Conservation (phyloP, 2,329 filamentous ascomycete species). For the Aspergillus terreus region DNA sequence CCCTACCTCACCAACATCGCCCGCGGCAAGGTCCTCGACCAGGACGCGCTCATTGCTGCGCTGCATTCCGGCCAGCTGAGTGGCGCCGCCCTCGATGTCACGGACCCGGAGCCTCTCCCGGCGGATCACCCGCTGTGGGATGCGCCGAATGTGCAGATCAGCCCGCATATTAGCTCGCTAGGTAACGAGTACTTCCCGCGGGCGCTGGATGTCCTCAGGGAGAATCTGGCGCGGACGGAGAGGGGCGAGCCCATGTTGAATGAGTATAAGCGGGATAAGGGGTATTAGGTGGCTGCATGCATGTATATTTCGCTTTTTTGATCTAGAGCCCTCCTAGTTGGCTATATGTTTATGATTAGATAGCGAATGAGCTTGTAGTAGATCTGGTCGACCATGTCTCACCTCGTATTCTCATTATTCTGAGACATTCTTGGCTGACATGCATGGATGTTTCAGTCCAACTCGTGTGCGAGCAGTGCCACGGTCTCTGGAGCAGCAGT, state of each 20-base stretch:
- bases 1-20: constrained; percentile 70
- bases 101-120: constrained; percentile 74
- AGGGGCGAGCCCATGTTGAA: constrained; percentile 58
- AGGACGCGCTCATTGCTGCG: constrained; percentile 60
- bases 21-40: constrained; percentile 61
- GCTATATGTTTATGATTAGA: too few species aligned
- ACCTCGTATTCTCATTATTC: too few species aligned
- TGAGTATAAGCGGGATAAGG: constrained; percentile 56
- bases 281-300: constrained; percentile 47
- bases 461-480: too few species aligned
- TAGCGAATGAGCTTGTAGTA: too few species aligned
- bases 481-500: too few species aligned
- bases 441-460: too few species aligned
- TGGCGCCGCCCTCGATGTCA: constrained; percentile 74
- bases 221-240: constrained; percentile 53
- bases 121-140: constrained; percentile 66
- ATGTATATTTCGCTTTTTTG: background rate
- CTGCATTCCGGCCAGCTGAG: constrained; percentile 52
- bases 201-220: constrained; percentile 54
- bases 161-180: constrained; percentile 60
- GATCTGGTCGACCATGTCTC: too few species aligned
- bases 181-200: constrained; percentile 55
- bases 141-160: constrained; percentile 65
- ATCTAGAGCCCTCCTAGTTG: too few species aligned
- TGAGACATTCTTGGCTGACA: too few species aligned